Evolutionary conservation across 2,329 filamentous ascomycete species (phyloP).

Genomic region (Talaromyces verruculosus): DNA sequence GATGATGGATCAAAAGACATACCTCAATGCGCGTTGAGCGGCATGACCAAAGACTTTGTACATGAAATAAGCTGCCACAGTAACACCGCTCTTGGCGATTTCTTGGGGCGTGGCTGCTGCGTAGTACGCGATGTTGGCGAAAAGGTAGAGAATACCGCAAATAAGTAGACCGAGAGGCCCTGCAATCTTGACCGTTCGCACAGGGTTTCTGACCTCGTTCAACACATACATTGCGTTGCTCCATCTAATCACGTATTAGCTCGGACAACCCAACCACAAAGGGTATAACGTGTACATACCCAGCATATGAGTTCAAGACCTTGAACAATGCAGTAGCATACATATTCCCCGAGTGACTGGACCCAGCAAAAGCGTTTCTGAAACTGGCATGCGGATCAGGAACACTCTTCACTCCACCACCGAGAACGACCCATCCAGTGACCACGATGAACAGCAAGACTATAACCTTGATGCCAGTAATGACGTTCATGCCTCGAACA

Average conservation of each 20-base stretch:
- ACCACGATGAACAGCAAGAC: constrained; percentile 39
- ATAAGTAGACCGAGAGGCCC: constrained; percentile 53
- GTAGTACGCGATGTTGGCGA: constrained; percentile 58
- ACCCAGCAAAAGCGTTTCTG: constrained; percentile 20
- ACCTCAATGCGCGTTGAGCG: constrained; percentile 42
- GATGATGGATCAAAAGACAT: constrained; percentile 29
- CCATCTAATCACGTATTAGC: constrained; percentile 22
- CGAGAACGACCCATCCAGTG: constrained; percentile 35
- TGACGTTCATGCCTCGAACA: constrained; percentile 45
- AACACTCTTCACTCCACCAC: constrained; percentile 17
- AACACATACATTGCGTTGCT: constrained; percentile 40
- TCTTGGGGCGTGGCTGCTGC: constrained; percentile 54
- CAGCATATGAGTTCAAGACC: constrained; percentile 57
- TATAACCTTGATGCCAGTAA: constrained; percentile 49
- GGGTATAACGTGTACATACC: constrained; percentile 36
- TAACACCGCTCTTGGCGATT: constrained; percentile 50
- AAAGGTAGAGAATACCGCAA: constrained; percentile 53
- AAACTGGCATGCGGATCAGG: constrained; percentile 22
- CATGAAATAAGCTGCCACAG: constrained; percentile 57
- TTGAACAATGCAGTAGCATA: constrained; percentile 56
- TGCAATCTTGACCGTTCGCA: constrained; percentile 55
- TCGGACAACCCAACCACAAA: constrained; percentile 38
- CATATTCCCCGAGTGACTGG: constrained; percentile 40
- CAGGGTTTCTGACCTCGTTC: constrained; percentile 54
- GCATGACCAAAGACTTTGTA: constrained; percentile 42